Evolutionary conservation across 208 protist species (phyloP).

Genomic region (Crithidia fasciculata): DNA sequence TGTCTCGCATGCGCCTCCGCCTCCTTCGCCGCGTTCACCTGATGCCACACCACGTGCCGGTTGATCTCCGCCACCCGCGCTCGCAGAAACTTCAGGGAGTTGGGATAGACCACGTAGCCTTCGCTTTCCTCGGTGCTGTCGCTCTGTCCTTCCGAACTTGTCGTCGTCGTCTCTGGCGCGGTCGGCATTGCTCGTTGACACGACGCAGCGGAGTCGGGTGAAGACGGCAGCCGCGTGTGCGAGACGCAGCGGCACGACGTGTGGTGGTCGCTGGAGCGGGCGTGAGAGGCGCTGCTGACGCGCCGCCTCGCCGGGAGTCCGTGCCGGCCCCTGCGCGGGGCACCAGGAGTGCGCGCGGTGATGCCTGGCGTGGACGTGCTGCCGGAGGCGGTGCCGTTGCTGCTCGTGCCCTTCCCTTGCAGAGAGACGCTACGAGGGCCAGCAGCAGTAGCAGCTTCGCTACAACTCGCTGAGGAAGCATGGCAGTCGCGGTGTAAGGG

Average conservation of each 20-base stretch:
- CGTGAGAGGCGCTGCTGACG: background rate
- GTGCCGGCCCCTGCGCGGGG: too few relatives aligned
- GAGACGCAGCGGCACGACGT: constrained; percentile 8
- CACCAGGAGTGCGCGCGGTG: constrained; percentile 7
- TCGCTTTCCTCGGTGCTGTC: background rate
- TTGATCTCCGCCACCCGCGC: constrained; percentile 56
- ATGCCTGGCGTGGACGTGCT: constrained; percentile 13
- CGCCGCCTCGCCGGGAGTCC: background rate
- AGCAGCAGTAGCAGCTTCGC: too few relatives aligned
- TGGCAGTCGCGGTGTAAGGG: background rate
- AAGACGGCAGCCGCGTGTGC: constrained; percentile 25
- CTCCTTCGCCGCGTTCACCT: constrained; percentile 42
- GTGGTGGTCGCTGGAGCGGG: background rate
- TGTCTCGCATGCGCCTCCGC: constrained; percentile 33
- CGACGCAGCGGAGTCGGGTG: background rate
- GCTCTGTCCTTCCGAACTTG: background rate
- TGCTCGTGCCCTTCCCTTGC: background rate
- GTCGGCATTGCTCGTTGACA: background rate
- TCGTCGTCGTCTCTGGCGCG: background rate
- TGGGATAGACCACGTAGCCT: constrained; percentile 34
- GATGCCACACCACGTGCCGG: constrained; percentile 51
- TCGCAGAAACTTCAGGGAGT: constrained; percentile 32
- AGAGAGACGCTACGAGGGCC: too few relatives aligned
- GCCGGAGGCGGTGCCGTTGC: background rate
- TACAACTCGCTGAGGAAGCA: too few relatives aligned